Evolutionary conservation across 495 filamentous ascomycete genomes (phyloP), one percentile per base, ranked within the genome.

Genomic region (Penicillium alfredii): DNA sequence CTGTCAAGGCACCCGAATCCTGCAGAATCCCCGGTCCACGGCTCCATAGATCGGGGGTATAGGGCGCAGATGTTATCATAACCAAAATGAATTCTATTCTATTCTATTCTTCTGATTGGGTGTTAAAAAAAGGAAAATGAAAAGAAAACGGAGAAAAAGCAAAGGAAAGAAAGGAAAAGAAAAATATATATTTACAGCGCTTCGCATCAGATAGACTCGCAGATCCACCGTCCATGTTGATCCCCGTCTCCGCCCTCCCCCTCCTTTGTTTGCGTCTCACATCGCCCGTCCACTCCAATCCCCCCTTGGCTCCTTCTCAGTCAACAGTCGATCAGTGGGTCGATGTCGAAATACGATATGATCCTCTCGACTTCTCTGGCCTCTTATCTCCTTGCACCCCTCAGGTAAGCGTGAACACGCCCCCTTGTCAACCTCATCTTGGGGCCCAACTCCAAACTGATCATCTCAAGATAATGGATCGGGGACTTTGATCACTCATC

Each of bases 331-430:
- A 33, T 28, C 28, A 15, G 28, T 15, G 12, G 25, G 28, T 37
- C 23, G 33, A 45, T 37, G 38, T 33, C 31, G 40, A 40, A 48
- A 52, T 65, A 55, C 60, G 51, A 66, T 68, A 60, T 64, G 51
- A 65, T 55, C 47, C 36, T 33, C 43, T 18, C 32, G 51, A 44
- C 38, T 45, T 49, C 31, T 48, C 43, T 33, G 50, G 24, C 22
- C 19, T 20, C 15, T 24, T 21, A 16, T 36, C 30, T 12, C 26
- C 24, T 35, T 43, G 31, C 24, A 35, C 32, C 44, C n/a, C n/a
- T n/a, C n/a, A n/a, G n/a, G 40, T 26, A 34, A 21, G 10, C 33
- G 37, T 44, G 14, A 33, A 35, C 33, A 38, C n/a, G 34, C 36
- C 30, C 38, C 30, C 39, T 31, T 33, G 30, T 30, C 40, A 25